phyloP scores from a whole-genome alignment of 352 stramenopile species.

The Globisporangium paroecandrum region DNA sequence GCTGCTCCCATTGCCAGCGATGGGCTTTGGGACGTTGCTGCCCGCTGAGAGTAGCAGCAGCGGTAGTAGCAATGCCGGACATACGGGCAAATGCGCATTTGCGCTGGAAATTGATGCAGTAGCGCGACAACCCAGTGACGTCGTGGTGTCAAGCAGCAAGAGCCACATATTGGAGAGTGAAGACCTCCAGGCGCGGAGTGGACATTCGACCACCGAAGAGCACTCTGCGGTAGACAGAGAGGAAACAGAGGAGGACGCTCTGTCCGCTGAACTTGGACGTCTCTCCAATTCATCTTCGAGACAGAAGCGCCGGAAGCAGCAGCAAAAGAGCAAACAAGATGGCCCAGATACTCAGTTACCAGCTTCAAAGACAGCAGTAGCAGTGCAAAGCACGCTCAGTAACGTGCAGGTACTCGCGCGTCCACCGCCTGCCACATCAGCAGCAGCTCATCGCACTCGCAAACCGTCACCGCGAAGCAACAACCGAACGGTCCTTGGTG shows the following conservation, averaged over 20 bases:
- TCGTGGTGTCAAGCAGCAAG: slow-evolving; percentile 3
- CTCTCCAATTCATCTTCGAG: slow-evolving; percentile 21
- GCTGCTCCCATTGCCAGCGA: neutral
- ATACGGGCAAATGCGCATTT: slow-evolving; percentile 1
- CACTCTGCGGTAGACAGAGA: slow-evolving; percentile 6
- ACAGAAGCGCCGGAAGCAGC: slow-evolving; percentile 28
- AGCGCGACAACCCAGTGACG: neutral
- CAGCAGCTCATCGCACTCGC: neutral
- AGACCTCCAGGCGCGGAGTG: slow-evolving; percentile 9
- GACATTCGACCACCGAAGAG: slow-evolving; percentile 13
- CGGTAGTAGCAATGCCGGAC: neutral
- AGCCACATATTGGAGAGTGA: slow-evolving; percentile 4
- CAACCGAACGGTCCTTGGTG: slow-evolving; percentile 16
- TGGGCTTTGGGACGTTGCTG: neutral
- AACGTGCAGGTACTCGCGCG: slow-evolving; percentile 9
- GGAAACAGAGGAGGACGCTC: neutral
- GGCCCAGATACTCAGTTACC: neutral
- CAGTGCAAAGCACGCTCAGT: neutral
- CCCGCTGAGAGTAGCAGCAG: neutral
- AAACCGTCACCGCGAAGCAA: neutral
- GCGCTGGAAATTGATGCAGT: slow-evolving; percentile 4
- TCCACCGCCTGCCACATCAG: neutral
- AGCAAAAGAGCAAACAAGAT: slow-evolving; percentile 26
- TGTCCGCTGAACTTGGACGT: neutral
- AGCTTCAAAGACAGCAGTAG: slow-evolving; percentile 6